phyloP scores from a whole-genome alignment of 2,329 filamentous ascomycete species.

The Simplicillium sp. region DNA sequence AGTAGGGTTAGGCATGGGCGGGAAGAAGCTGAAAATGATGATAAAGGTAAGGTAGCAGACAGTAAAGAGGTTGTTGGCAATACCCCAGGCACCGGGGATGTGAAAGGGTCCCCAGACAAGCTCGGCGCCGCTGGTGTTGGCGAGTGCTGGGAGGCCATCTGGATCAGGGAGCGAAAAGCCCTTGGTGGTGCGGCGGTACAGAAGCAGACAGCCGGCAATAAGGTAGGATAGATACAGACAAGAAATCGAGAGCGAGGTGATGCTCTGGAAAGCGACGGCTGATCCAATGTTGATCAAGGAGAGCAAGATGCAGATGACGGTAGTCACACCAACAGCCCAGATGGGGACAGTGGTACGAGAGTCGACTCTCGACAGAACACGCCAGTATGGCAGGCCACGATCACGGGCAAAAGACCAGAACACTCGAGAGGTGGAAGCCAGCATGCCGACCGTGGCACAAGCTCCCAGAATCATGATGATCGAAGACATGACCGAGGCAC shows the following conservation, averaged over 20 bases:
- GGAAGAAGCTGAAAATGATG: constrained; percentile 49
- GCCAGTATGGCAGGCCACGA: constrained; percentile 20
- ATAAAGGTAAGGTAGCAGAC: constrained; percentile 43
- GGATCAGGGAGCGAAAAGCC: constrained; percentile 15
- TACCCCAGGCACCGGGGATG: constrained; percentile 38
- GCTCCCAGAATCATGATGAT: constrained; percentile 39
- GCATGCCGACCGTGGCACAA: constrained; percentile 40
- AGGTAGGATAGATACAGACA: constrained; percentile 21
- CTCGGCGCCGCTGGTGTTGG: constrained; percentile 17
- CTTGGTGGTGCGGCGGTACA: constrained; percentile 19
- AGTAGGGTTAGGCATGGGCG: constrained; percentile 13
- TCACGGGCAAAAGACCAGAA: constrained; percentile 42
- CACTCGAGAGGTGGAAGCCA: constrained; percentile 48
- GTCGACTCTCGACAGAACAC: constrained; percentile 14
- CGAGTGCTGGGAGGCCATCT: constrained; percentile 16
- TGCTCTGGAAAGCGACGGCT: constrained; percentile 16
- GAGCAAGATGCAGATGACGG: constrained; percentile 17
- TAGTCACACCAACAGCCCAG: constrained; percentile 17
- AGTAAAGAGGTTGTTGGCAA: constrained; percentile 43
- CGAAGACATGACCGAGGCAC: constrained; percentile 37
- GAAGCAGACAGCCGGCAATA: constrained; percentile 16
- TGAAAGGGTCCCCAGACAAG: constrained; percentile 46
- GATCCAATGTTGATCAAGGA: constrained; percentile 23
- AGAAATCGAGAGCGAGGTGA: constrained; percentile 19
- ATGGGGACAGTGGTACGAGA: constrained; percentile 17